Base-by-base conservation (phyloP, 306 rosid genomes). In the Calophaca sinica region DNA sequence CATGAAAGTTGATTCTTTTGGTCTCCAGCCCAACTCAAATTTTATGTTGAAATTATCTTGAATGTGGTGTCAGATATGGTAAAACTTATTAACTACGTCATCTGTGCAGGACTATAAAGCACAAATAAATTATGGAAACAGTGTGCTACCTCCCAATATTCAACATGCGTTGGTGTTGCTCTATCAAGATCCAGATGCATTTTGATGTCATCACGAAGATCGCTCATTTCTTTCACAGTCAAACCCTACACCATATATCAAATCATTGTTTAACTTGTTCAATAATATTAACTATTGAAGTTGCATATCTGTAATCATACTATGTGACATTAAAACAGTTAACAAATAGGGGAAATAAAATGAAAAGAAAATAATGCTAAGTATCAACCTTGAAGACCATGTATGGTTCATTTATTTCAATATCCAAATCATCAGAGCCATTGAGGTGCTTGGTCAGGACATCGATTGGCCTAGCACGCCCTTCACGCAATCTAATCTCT, bases 171-270 rank as follows among this genome's bases (percentile, higher is more conserved):
- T 49, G 90, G 92, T 4, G 99, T 96, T 38, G 88, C 87, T 85
- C 98, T 87, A 80, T 96, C 99, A 88, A 96, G 84, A 80, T 89
- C 99, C 79, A 96, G 90, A 90, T 96, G 98, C 99, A 96, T 92
- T 87, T 96, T 96, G 72, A 92, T 92, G 83, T 96, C 99, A 44
- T 96, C 99, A 42, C 91, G 96, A 57, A 96, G 98, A 84, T 92
- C 97, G 35, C 86, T 92, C 96, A 90, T 96, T 80, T 96, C 98
- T 79, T 92, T 90, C 44, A 86, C 99, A 15, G 97, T 92, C 90
- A 96, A 86, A 54, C 99, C 99, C 99, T 92, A 90, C 75, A 75
- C 46, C 55, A 72, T 9, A 80, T 33, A 81, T 74, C 62, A 62
- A 80, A 72, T 68, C 70, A 73, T 62, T 67, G 49, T 15, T 65